These are phyloP conservation scores for Ilex aquifolium DNA, from an alignment of 257 asterid species.

Conservation along the genomic window DNA sequence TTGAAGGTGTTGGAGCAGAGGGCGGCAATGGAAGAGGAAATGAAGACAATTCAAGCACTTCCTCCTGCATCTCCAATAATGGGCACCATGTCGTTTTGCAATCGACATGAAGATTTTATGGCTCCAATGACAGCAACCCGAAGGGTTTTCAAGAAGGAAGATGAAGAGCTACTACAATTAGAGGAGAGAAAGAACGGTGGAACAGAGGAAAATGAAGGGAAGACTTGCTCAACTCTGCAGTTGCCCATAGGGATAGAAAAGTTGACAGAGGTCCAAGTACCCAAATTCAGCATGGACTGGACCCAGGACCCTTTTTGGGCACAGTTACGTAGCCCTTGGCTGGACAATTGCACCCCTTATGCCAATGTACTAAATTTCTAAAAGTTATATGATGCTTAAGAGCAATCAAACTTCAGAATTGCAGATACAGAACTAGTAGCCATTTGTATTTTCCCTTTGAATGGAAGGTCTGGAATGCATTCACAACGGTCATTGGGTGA, in stretches of 20 bases:
- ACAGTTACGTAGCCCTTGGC: constrained; percentile 61
- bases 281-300: constrained; percentile 46
- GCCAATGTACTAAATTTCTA: constrained; percentile 19
- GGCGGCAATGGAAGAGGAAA: constrained; percentile 48
- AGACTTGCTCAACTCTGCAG: constrained; percentile 10
- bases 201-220: constrained; percentile 6
- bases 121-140: not conserved
- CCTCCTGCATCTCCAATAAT: not conserved
- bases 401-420: too few relatives aligned
- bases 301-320: constrained; percentile 57
- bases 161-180: constrained; percentile 7
- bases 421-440: too few relatives aligned
- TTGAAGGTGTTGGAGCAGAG: constrained; percentile 57
- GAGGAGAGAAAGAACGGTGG: not conserved
- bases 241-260: constrained; percentile 22
- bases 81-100: constrained; percentile 14
- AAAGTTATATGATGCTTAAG: not conserved
- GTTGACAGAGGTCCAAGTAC: constrained; percentile 43
- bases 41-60: not conserved
- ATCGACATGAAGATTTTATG: constrained; percentile 1
- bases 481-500: too few relatives aligned
- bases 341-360: constrained; percentile 32
- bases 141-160: constrained; percentile 6
- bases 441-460: too few relatives aligned
- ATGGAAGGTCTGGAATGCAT: too few relatives aligned